These are phyloP conservation scores for Amanita pallidorosea DNA, from an alignment of 768 basidiomycete species.

Conservation along the genomic window DNA sequence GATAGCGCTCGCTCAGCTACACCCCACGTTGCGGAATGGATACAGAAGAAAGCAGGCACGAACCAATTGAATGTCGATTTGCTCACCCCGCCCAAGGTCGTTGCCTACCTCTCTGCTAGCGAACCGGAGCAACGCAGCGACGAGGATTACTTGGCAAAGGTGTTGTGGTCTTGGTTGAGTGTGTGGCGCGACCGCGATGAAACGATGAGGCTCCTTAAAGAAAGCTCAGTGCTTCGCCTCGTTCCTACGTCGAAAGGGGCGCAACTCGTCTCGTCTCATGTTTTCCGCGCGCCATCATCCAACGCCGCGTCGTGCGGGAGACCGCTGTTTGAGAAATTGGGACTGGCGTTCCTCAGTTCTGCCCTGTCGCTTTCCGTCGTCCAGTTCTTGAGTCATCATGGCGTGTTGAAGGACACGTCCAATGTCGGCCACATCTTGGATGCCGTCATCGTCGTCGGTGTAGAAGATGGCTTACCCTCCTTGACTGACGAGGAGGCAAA, in stretches of 20 bases:
- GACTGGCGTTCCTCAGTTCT: constrained; percentile 23
- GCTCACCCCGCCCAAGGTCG: constrained; percentile 16
- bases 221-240: constrained; percentile 11
- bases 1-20: constrained; percentile 19
- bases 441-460: not conserved
- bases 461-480: not conserved
- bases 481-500: not conserved
- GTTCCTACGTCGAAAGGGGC: constrained; percentile 24
- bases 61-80: constrained; percentile 19
- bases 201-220: not conserved
- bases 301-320: constrained; percentile 10
- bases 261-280: constrained; percentile 10
- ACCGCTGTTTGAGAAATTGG: constrained; percentile 15
- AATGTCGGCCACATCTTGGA: not conserved
- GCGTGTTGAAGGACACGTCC: constrained; percentile 9
- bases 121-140: constrained; percentile 11
- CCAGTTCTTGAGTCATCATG: constrained; percentile 10
- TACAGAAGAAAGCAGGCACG: constrained; percentile 13
- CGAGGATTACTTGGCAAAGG: constrained; percentile 22
- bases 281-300: constrained; percentile 17
- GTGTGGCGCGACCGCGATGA: constrained; percentile 11
- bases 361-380: constrained; percentile 13
- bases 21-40: constrained; percentile 13
- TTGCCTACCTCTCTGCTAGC: constrained; percentile 10
- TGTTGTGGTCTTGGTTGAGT: constrained; percentile 37